Evolutionary conservation across 495 filamentous ascomycete genomes (phyloP).

Genomic region (Neurospora tetrasperma): DNA sequence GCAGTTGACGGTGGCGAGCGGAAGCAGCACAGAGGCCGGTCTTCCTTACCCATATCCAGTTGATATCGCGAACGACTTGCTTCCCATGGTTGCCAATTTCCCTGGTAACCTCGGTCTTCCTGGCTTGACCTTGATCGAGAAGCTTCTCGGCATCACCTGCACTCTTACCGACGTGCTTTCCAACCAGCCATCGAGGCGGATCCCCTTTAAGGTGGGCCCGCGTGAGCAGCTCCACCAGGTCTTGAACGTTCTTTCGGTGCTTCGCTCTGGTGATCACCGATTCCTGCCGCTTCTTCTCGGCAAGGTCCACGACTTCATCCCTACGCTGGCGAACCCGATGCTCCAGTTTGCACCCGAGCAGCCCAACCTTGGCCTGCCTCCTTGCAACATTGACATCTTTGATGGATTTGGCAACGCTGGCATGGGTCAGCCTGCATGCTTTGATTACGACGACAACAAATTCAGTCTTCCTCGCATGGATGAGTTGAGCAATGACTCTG

Average conservation of each 20-base stretch:
- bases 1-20: slow-evolving; percentile 49
- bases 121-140: slow-evolving; percentile 61
- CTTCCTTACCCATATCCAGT: slow-evolving; percentile 63
- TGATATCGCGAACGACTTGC: slow-evolving; percentile 56
- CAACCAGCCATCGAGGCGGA: slow-evolving; percentile 47
- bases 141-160: slow-evolving; percentile 65
- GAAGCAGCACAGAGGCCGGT: slow-evolving; percentile 38
- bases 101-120: slow-evolving; percentile 55
- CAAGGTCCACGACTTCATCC: slow-evolving; percentile 59
- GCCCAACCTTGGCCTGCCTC: not conserved
- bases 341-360: slow-evolving; percentile 43
- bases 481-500: slow-evolving; percentile 29
- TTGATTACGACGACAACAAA: slow-evolving; percentile 27
- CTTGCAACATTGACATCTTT: slow-evolving; percentile 43
- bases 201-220: slow-evolving; percentile 54
- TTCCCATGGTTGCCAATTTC: slow-evolving; percentile 56
- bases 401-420: slow-evolving; percentile 45
- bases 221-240: slow-evolving; percentile 65
- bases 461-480: slow-evolving; percentile 30
- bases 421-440: slow-evolving; percentile 33
- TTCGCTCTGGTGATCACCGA: slow-evolving; percentile 59
- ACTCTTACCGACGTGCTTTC: slow-evolving; percentile 64
- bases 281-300: slow-evolving; percentile 61
- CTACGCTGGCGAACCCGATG: slow-evolving; percentile 46
- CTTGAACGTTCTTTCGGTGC: slow-evolving; percentile 50